Evolutionary conservation across 1,284 basidiomycete species (phyloP), one percentile per base, ranked within the genome.

Genomic region (Cryptococcus sp.): DNA sequence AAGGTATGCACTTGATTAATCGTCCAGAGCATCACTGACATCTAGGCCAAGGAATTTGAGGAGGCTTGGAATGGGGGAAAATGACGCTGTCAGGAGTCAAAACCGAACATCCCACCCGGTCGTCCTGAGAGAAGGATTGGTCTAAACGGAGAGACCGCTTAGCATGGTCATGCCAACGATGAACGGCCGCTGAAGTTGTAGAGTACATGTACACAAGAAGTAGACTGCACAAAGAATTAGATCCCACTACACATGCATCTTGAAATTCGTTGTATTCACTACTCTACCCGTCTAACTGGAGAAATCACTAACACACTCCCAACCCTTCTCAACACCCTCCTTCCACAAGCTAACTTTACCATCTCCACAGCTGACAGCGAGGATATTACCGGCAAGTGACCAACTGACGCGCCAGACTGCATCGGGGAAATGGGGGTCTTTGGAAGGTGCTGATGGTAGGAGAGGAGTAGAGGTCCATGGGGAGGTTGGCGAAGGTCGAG

Each of bases 261-360:
- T 39, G 4, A 5, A n/a, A n/a, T n/a, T 39, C 36, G 14, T 19
- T 39, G 36, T 39, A n/a, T 42, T 42, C 37, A 34, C 28, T 23
- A 43, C 19, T 43, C 10, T 45, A 11, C 25, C 45, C 19, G 36
- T 37, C 64, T 80, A 92, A 70, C 87, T 88, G 54, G 85, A 85
- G 81, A 93, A 85, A 66, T 94, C 90, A 69, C 87, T 91, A 51
- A 98, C 91, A 72, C 92, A 94, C 75, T 98, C 94, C 91, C 94
- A 98, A 21, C 82, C 79, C 73, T 93, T 92, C 83, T 91, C 91
- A 66, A 97, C 77, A 71, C 90, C 94, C 78, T 98, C 94, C 78
- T 98, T 98, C 94, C 93, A 98, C 49, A 98, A 78, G 13, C 88
- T 92, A 25, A 98, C 92, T 77, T 97, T 97, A 23, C 96, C 94